Evolutionary conservation across 2,329 filamentous ascomycete genomes (phyloP).

Genomic region (Ceratocystis eucalypticola): DNA sequence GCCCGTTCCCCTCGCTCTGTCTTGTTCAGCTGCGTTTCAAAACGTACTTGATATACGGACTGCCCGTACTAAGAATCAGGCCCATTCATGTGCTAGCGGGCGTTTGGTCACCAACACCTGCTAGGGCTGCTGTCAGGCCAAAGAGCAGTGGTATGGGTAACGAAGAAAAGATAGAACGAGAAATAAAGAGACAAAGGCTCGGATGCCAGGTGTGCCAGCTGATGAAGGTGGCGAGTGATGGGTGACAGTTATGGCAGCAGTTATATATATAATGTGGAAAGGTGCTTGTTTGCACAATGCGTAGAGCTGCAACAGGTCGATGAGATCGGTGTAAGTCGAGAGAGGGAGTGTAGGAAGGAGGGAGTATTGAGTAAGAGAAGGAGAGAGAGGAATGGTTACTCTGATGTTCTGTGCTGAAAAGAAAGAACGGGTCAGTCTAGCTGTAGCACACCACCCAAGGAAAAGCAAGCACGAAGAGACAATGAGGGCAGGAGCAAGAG

Average conservation of each 20-base stretch:
- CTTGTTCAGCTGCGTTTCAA: not conserved
- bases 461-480: not conserved
- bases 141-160: not conserved
- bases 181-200: not conserved
- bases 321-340: slow-evolving; percentile 1
- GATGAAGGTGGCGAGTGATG: not conserved
- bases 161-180: not conserved
- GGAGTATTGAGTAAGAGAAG: not conserved
- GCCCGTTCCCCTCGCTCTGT: not conserved
- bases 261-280: too few relatives aligned
- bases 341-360: not conserved
- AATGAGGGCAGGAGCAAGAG: not conserved
- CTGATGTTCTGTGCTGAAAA: not conserved
- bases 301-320: not conserved
- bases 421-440: not conserved
- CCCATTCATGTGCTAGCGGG: not conserved
- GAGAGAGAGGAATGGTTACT: not conserved
- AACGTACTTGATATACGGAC: slow-evolving; percentile 11
- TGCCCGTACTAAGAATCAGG: slow-evolving; percentile 8
- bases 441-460: not conserved
- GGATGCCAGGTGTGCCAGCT: not conserved
- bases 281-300: not conserved
- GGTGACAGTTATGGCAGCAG: not conserved
- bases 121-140: slow-evolving; percentile 5
- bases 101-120: slow-evolving; percentile 4